These are phyloP conservation scores for Yarrowia sp. DNA, from an alignment of 805 yeast species.

Conservation along the genomic window DNA sequence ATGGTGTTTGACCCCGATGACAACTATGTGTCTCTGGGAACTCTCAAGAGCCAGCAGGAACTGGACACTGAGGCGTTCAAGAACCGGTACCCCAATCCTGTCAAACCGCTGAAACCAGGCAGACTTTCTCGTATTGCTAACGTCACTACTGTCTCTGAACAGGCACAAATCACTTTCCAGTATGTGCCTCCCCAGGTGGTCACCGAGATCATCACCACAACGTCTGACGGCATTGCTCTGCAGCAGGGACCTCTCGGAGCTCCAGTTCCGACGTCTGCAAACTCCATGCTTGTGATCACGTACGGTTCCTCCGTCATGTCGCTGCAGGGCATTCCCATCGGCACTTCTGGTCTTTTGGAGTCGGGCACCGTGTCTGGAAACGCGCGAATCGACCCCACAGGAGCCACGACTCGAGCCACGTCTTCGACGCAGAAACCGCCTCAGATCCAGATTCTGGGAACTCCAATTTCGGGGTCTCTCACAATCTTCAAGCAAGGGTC, in stretches of 20 bases:
- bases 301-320: conserved; percentile 30
- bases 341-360: conserved; percentile 2
- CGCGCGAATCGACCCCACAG: conserved; percentile 33
- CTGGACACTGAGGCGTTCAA: conserved; percentile 4
- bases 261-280: conserved; percentile 1
- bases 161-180: conserved; percentile 31
- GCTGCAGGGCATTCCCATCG: conserved; percentile 17
- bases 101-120: conserved; percentile 30
- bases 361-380: conserved; percentile 24
- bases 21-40: conserved; percentile 43
- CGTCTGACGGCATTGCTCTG: neutral
- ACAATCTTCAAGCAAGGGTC: conserved; percentile 31
- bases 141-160: conserved; percentile 29
- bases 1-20: conserved; percentile 43
- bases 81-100: conserved; percentile 17
- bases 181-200: neutral
- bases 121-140: conserved; percentile 14
- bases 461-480: conserved; percentile 14
- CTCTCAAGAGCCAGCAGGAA: conserved; percentile 18
- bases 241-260: conserved; percentile 3
- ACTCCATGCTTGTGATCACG: conserved; percentile 12
- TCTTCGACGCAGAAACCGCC: conserved; percentile 11
- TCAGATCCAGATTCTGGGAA: conserved; percentile 26
- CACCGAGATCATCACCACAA: conserved; percentile 21
- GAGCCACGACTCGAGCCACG: conserved; percentile 1